A percentile compares a stretch with the other conserved stretches of the same genome.
Conservation (phyloP, 805 yeast genomes). For the Blastobotrys chiropterorum region DNA sequence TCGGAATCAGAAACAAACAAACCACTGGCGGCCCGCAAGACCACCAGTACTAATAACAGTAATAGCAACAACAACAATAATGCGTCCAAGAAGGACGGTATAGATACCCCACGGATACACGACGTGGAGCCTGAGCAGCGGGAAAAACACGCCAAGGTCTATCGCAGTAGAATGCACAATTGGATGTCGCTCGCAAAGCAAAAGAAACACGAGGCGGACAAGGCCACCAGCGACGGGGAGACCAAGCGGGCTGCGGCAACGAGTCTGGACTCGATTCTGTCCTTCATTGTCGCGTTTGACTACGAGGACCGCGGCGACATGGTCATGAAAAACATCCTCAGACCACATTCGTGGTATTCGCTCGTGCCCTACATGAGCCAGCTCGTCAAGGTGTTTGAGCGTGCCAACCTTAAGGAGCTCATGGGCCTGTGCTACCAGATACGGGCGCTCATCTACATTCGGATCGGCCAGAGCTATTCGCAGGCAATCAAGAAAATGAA, state of each 20-base stretch:
- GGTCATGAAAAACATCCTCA: conserved; percentile 22
- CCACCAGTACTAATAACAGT: not conserved
- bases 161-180: conserved; percentile 25
- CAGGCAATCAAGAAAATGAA: conserved; percentile 7
- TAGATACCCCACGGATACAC: conserved; percentile 1
- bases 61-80: not conserved
- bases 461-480: conserved; percentile 17
- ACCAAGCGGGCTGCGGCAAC: conserved; percentile 30
- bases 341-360: conserved; percentile 33
- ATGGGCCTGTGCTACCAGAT: conserved; percentile 29
- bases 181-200: conserved; percentile 36
- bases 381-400: conserved; percentile 22
- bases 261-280: conserved; percentile 35
- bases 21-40: not conserved
- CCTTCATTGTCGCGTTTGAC: conserved; percentile 35
- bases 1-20: not conserved
- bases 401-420: conserved; percentile 21
- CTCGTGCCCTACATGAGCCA: conserved; percentile 30
- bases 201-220: conserved; percentile 37
- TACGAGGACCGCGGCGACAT: conserved; percentile 34
- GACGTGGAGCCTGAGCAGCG: conserved; percentile 12
- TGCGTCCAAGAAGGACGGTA: not conserved
- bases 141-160: conserved; percentile 20
- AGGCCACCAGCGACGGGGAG: conserved; percentile 24
- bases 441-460: conserved; percentile 27